Evolutionary conservation across 345 rosid species (phyloP).

Genomic region (Kernera saxatilis): DNA sequence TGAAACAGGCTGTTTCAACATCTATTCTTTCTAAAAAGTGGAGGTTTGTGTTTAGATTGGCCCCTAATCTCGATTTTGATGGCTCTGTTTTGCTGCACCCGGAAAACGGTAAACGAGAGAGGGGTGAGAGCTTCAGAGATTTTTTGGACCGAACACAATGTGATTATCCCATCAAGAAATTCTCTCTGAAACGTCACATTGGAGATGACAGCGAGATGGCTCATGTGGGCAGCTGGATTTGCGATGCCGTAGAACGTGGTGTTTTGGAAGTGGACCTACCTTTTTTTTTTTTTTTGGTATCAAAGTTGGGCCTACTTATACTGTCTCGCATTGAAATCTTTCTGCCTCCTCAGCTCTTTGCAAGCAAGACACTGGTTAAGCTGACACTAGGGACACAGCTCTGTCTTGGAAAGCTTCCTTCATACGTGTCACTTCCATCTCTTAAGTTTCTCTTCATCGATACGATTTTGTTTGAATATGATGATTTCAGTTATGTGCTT

Average conservation of each 20-base stretch:
- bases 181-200: background rate
- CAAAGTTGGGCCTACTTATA: too few relatives aligned
- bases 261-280: background rate
- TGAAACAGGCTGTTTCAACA: background rate
- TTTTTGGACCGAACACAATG: background rate
- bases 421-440: background rate
- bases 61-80: background rate
- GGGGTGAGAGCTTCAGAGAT: background rate
- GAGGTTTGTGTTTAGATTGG: background rate
- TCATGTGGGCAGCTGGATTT: background rate
- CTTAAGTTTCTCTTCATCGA: constrained; percentile 7
- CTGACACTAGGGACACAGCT: background rate
- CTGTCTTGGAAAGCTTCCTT: background rate
- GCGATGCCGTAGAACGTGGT: background rate
- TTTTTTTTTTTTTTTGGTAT: too few relatives aligned
- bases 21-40: constrained; percentile 5
- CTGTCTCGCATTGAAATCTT: too few relatives aligned
- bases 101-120: background rate
- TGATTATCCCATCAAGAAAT: background rate
- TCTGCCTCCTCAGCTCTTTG: background rate
- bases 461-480: background rate
- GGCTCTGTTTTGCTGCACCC: background rate
- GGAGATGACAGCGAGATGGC: background rate
- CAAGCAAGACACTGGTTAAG: background rate
- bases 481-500: background rate